These are phyloP conservation scores for Dryadomyces quercivorus DNA, from an alignment of 2,329 filamentous ascomycete genomes.

Conservation along the genomic window DNA sequence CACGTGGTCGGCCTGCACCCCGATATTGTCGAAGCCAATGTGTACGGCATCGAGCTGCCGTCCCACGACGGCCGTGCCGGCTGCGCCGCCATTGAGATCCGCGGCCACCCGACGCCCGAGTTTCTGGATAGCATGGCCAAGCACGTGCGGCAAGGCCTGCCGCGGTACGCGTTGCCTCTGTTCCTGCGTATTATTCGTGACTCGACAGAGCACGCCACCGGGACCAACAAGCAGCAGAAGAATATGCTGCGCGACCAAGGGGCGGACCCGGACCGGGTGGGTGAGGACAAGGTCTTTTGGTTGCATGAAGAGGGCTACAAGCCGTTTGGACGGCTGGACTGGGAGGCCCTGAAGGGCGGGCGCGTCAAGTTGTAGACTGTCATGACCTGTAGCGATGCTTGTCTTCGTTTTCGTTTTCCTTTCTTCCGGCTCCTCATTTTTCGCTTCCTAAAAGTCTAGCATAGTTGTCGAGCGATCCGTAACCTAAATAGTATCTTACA, in stretches of 20 bases:
- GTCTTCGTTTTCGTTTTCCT: not conserved
- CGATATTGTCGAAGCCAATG: conserved; percentile 63
- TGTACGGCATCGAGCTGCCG: conserved; percentile 71
- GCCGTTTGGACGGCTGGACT: conserved; percentile 54
- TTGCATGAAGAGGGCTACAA: conserved; percentile 54
- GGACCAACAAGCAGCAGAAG: conserved; percentile 87
- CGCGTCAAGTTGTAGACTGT: conserved; percentile 51
- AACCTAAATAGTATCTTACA: not conserved
- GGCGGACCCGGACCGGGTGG: conserved; percentile 50
- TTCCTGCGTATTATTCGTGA: conserved; percentile 59
- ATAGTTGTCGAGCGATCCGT: not conserved
- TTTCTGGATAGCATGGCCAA: conserved; percentile 45
- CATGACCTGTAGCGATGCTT: not conserved
- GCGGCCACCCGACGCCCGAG: conserved; percentile 29
- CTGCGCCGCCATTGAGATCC: conserved; percentile 41
- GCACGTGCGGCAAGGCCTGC: conserved; percentile 46
- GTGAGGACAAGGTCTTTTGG: conserved; percentile 47
- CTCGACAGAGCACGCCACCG: conserved; percentile 52
- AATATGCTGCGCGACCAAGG: conserved; percentile 58
- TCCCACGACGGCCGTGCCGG: conserved; percentile 76
- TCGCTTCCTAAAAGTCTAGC: not conserved
- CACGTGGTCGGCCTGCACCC: conserved; percentile 58
- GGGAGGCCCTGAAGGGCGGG: conserved; percentile 54
- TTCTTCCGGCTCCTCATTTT: not conserved
- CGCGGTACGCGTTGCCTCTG: conserved; percentile 63